Evolutionary conservation across 2,329 filamentous ascomycete genomes (phyloP).

Genomic region (Lachnellula suecica): DNA sequence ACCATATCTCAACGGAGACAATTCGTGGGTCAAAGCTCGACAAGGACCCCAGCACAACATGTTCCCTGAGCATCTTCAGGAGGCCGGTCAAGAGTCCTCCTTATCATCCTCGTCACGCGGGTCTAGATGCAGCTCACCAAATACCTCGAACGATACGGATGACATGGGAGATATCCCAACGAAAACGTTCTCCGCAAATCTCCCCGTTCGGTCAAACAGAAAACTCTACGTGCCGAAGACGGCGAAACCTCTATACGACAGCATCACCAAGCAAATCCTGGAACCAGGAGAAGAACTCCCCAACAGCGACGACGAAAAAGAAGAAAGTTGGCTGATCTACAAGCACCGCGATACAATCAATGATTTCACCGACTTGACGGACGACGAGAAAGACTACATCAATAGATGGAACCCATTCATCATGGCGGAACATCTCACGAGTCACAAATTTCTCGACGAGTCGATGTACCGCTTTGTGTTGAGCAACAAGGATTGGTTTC

Average conservation of each 20-base stretch:
- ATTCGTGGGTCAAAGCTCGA: constrained; percentile 45
- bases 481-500: constrained; percentile 26
- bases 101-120: constrained; percentile 24
- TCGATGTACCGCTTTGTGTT: constrained; percentile 24
- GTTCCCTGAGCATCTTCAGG: constrained; percentile 15
- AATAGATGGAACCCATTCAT: constrained; percentile 31
- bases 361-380: constrained; percentile 28
- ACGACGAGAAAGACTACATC: constrained; percentile 32
- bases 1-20: constrained; percentile 44
- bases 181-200: not conserved
- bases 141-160: constrained; percentile 22
- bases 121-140: constrained; percentile 28
- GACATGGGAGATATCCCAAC: constrained; percentile 8
- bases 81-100: constrained; percentile 17
- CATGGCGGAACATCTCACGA: constrained; percentile 20
- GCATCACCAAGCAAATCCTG: constrained; percentile 26
- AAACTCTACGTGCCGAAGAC: constrained; percentile 18
- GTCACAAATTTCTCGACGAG: constrained; percentile 17
- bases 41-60: constrained; percentile 39
- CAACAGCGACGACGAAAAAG: constrained; percentile 30
- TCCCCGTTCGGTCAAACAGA: constrained; percentile 3
- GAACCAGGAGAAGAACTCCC: constrained; percentile 27
- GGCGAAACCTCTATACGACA: constrained; percentile 27
- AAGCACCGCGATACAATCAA: constrained; percentile 30
- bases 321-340: constrained; percentile 30